Conservation (phyloP, 441 rosid genomes). For the Daphne laureola region DNA sequence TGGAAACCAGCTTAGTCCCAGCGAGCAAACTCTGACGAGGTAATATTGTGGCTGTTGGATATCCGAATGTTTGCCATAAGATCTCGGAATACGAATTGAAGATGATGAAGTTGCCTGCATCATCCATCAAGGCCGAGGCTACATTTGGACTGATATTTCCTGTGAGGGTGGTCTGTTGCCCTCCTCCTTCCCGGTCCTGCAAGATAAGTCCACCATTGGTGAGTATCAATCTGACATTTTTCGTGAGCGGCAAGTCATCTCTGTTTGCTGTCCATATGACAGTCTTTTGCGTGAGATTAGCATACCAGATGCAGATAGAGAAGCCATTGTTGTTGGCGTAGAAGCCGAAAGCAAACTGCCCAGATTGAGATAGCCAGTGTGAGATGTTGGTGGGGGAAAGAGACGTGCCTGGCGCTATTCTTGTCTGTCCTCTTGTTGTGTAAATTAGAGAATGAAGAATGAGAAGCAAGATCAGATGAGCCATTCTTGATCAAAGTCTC, state of each 20-base stretch:
- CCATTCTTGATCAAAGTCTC: slow-evolving; percentile 1
- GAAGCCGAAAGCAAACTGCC: no score
- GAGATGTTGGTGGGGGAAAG: no score
- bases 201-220: slow-evolving; percentile 14
- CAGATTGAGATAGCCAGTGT: no score
- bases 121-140: slow-evolving; percentile 25
- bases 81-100: slow-evolving; percentile 10
- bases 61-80: slow-evolving; percentile 23
- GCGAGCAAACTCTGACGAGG: slow-evolving; percentile 16
- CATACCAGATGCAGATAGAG: no score
- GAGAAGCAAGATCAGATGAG: background rate
- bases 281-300: slow-evolving; percentile 11
- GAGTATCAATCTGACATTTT: slow-evolving; percentile 13
- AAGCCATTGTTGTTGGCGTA: no score
- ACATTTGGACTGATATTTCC: background rate
- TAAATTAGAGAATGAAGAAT: background rate
- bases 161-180: background rate
- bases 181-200: background rate
- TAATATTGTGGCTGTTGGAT: slow-evolving; percentile 22
- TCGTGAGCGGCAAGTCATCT: slow-evolving; percentile 13
- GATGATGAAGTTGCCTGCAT: slow-evolving; percentile 33
- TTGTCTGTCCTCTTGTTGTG: slow-evolving; percentile 3
- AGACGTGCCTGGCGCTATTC: no score
- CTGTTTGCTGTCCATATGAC: slow-evolving; percentile 24
- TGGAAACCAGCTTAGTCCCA: slow-evolving; percentile 3